phyloP scores from a whole-genome alignment of 192 early-diverging fungal species.

The Funneliformis mosseae region DNA sequence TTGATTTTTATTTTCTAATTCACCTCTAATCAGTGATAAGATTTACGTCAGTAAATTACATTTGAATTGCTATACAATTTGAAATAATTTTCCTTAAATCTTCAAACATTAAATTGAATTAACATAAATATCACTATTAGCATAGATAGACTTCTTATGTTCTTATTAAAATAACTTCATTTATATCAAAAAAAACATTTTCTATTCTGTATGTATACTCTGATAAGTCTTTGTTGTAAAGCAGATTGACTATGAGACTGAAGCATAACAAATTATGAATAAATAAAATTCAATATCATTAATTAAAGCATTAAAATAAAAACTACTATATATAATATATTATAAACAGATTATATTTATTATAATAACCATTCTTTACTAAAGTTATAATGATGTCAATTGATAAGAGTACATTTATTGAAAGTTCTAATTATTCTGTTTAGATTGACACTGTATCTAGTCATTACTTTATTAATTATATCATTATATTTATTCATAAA shows the following conservation, averaged over 20 bases:
- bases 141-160: neutral
- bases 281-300: slow-evolving; percentile 22
- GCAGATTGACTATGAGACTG: slow-evolving; percentile 6
- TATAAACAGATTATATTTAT: slow-evolving; percentile 12
- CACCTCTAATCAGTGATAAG: neutral
- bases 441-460: slow-evolving; percentile 7
- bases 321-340: slow-evolving; percentile 16
- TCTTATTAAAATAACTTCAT: neutral
- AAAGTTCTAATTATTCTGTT: neutral
- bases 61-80: too few relatives aligned
- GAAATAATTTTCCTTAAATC: too few relatives aligned
- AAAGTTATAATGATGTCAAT: slow-evolving; percentile 2
- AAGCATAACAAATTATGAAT: slow-evolving; percentile 9
- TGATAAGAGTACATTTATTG: neutral
- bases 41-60: neutral
- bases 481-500: slow-evolving; percentile 27
- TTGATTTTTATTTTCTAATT: neutral
- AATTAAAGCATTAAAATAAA: neutral
- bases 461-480: slow-evolving; percentile 12
- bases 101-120: too few relatives aligned
- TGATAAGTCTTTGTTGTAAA: neutral
- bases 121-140: too few relatives aligned
- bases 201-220: slow-evolving; percentile 3
- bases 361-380: slow-evolving; percentile 10
- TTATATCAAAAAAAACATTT: slow-evolving; percentile 15